phyloP scores from a whole-genome alignment of 75 land plant genomes.

The Gnetum montanum region DNA sequence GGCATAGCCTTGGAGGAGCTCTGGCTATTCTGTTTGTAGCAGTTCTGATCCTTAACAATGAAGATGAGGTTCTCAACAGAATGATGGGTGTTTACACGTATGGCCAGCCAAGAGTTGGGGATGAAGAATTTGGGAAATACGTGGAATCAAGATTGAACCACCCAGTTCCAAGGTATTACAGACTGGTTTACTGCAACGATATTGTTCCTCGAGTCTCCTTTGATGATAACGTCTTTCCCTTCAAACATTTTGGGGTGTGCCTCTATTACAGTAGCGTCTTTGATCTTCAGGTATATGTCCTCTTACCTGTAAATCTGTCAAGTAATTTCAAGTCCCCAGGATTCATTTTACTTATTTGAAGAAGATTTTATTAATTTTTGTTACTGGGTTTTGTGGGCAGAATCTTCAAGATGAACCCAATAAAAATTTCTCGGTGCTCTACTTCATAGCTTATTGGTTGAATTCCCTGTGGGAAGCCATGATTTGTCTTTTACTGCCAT shows the following conservation, averaged over 20 bases:
- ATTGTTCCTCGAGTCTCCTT: conserved; percentile 42
- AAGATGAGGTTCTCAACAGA: conserved; percentile 10
- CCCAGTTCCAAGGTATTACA: conserved; percentile 24
- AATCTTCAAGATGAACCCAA: no score
- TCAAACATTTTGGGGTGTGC: conserved; percentile 45
- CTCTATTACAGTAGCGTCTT: conserved; percentile 32
- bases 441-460: no score
- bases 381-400: no score
- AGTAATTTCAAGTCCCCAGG: no score
- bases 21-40: conserved; percentile 23
- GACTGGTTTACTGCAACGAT: conserved; percentile 45
- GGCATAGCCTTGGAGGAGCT: conserved; percentile 40
- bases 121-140: conserved; percentile 17
- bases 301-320: no score
- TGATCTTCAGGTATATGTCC: no score
- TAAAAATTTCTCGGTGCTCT: no score
- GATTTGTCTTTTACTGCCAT: no score
- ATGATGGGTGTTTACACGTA: conserved; percentile 25
- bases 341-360: no score
- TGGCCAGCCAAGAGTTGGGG: conserved; percentile 37
- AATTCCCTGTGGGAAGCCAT: no score
- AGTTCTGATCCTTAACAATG: conserved; percentile 13
- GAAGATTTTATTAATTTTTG: no score
- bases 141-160: conserved; percentile 21
- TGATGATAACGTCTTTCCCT: conserved; percentile 34